Percentiles rank a stretch among this genome's conserved stretches.
Evolutionary conservation across 2,329 filamentous ascomycete species (phyloP).

Genomic region (Ascochyta viciae-villosae): DNA sequence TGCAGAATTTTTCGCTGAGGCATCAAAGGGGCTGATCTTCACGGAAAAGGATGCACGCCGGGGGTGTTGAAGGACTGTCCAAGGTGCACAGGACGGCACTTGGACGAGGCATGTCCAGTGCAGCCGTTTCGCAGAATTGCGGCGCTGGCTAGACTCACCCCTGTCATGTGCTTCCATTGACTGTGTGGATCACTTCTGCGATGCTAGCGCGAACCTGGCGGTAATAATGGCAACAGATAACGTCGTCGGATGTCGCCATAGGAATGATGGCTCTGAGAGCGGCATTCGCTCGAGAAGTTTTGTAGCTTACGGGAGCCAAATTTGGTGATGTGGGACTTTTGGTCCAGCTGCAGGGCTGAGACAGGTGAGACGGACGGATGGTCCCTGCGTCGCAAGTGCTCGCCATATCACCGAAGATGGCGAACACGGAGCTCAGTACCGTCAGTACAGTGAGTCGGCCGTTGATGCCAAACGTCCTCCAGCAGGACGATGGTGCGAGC

Average conservation of each 20-base stretch:
- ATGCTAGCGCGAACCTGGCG: slow-evolving; percentile 10
- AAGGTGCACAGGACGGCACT: slow-evolving; percentile 24
- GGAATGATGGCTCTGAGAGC: slow-evolving; percentile 19
- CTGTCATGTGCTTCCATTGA: slow-evolving; percentile 21
- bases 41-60: slow-evolving; percentile 9
- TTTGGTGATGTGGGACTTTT: slow-evolving; percentile 11
- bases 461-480: slow-evolving; percentile 15
- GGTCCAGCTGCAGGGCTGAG: slow-evolving; percentile 42
- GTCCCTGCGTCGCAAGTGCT: slow-evolving; percentile 32
- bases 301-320: slow-evolving; percentile 30
- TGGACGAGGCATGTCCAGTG: slow-evolving; percentile 19
- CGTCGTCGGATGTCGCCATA: slow-evolving; percentile 26
- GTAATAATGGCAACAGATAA: slow-evolving; percentile 28
- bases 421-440: slow-evolving; percentile 15
- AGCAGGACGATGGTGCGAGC: slow-evolving; percentile 4
- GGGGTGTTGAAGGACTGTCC: slow-evolving; percentile 2
- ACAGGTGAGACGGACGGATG: slow-evolving; percentile 33
- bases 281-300: slow-evolving; percentile 24
- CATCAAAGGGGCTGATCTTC: slow-evolving; percentile 21
- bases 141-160: slow-evolving; percentile 20
- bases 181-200: slow-evolving; percentile 8
- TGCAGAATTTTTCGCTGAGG: slow-evolving; percentile 21
- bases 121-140: slow-evolving; percentile 24
- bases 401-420: slow-evolving; percentile 26
- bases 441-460: slow-evolving; percentile 19